Conservation (phyloP, 768 basidiomycete species). For the Candolleomyces eurysporus region DNA sequence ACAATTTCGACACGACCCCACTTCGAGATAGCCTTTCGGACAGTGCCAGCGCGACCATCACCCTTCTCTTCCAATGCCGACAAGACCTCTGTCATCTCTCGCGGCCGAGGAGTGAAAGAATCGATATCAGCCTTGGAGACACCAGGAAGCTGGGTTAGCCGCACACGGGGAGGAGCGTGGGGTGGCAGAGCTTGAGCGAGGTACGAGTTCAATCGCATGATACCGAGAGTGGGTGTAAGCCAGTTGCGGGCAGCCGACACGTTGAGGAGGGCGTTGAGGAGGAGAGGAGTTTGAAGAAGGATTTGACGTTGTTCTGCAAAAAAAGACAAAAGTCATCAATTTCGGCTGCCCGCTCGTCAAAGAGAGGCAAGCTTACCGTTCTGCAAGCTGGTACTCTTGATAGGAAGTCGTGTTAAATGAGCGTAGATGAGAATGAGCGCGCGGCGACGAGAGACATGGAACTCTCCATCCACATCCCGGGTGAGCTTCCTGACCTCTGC, state of each 20-base stretch:
- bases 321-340: slow-evolving; percentile 27
- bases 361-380: slow-evolving; percentile 21
- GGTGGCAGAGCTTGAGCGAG: slow-evolving; percentile 82
- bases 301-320: slow-evolving; percentile 69
- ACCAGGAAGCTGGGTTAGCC: slow-evolving; percentile 77
- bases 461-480: slow-evolving; percentile 30
- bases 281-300: slow-evolving; percentile 66
- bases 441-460: slow-evolving; percentile 41
- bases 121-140: slow-evolving; percentile 54
- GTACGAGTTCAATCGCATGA: slow-evolving; percentile 82
- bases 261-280: slow-evolving; percentile 79
- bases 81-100: slow-evolving; percentile 46
- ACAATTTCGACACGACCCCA: slow-evolving; percentile 81
- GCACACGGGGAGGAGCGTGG: slow-evolving; percentile 38
- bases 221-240: slow-evolving; percentile 73
- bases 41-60: slow-evolving; percentile 47
- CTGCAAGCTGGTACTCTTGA: slow-evolving; percentile 50
- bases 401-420: slow-evolving; percentile 72
- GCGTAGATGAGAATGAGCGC: slow-evolving; percentile 80
- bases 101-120: slow-evolving; percentile 31
- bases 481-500: slow-evolving; percentile 43
- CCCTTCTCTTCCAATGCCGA: slow-evolving; percentile 47
- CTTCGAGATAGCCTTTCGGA: slow-evolving; percentile 61
- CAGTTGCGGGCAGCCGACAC: slow-evolving; percentile 86
- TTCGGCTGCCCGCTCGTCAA: too few species aligned